Percentiles rank a stretch among this genome's conserved stretches.
Evolutionary conservation across 768 basidiomycete genomes (phyloP).

Genomic region (Mycena albidolilacea): DNA sequence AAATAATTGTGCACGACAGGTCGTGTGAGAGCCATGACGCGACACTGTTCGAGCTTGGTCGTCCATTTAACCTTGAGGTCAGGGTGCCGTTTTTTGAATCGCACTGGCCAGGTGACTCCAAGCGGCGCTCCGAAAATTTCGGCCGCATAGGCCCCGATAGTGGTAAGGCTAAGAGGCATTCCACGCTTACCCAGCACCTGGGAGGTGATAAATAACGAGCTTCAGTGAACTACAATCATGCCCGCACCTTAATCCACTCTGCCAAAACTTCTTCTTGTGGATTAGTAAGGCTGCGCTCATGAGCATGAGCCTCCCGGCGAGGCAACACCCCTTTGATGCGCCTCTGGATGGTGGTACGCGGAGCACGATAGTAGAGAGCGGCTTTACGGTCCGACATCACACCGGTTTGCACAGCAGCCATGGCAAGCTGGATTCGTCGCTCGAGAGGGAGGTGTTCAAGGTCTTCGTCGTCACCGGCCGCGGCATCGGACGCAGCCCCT

Average conservation of each 20-base stretch:
- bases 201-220: background rate
- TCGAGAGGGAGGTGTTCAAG: too few species aligned
- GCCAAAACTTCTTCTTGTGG: background rate
- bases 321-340: too few species aligned
- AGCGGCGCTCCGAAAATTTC: background rate
- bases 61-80: slow-evolving; percentile 3
- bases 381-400: too few species aligned
- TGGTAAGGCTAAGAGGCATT: background rate
- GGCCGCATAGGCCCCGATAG: slow-evolving; percentile 1
- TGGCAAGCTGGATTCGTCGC: too few species aligned
- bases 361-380: too few species aligned
- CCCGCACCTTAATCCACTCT: background rate
- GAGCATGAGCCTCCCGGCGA: too few species aligned
- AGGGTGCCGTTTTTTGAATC: background rate
- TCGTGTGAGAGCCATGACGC: background rate
- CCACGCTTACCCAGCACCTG: background rate
- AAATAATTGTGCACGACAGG: background rate
- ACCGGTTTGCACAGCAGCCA: too few species aligned
- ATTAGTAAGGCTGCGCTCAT: background rate
- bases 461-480: too few species aligned
- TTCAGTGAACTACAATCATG: background rate
- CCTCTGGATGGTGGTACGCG: too few species aligned
- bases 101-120: background rate
- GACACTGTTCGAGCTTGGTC: background rate
- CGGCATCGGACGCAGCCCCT: too few species aligned